Base-by-base conservation (phyloP, 805 yeast species). In the Starmerella tilneyi region DNA sequence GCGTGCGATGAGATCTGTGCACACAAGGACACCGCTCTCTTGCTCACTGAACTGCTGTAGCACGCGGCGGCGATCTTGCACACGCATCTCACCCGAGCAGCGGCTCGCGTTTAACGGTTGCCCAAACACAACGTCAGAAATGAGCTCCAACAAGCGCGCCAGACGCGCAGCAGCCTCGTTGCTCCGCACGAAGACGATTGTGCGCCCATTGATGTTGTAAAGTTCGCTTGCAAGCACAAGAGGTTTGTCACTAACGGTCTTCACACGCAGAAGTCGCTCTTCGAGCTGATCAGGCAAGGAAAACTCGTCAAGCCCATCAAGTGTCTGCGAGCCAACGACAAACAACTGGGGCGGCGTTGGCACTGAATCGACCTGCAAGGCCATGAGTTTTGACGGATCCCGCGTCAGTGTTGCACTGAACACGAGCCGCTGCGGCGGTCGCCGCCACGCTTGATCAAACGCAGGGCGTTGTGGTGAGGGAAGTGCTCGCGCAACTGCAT, bases 401-500 rank as follows among this genome's bases (percentile, higher is more conserved):
- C 96, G 80, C 3, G 96, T 85, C 43, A 92, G 71, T 0, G 99
- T 92, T 7, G 99, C 98, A 41, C 94, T 80, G 58, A 92, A 85
- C 3, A 92, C 72, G 61, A 89, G 70, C 54, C 88, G 74, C 65
- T 66, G 80, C 59, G 63, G 78, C 62, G 62, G 60, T n/a, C 65
- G 45, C n/a, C 26, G 33, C 65, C 60, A 58, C n/a, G 23, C 35
- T 19, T 32, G 50, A 20, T 37, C 32, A 23, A n/a, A 35, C 3
- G 43, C 36, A 1, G 53, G 56, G 28, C 38, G 36, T 17, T 16
- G 24, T 6, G 48, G 47, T 2, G 22, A 36, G 0, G 52, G 55
- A 19, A 46, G 40, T 1, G 58, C 53, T 42, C 42, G 45, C 36
- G 58, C 57, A 7, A 69, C 37, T 67, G 70, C 54, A 59, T 71